Evolutionary conservation across 306 rosid genomes (phyloP).

Genomic region (Hippophae gyantsensis): DNA sequence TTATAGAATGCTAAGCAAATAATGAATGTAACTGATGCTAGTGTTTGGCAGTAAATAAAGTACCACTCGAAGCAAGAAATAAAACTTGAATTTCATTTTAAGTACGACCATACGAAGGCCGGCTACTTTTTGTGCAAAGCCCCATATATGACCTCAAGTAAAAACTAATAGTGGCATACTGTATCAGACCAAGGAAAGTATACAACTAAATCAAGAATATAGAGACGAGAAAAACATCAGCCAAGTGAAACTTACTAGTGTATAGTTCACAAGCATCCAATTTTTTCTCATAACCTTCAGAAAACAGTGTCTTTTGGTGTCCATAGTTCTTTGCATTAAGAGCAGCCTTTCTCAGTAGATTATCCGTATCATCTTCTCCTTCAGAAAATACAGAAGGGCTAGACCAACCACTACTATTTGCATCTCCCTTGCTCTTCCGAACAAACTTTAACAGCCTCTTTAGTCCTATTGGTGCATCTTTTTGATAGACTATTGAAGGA

Average conservation of each 20-base stretch:
- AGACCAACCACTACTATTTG: too few species aligned
- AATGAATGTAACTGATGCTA: too few species aligned
- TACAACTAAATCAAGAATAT: background rate
- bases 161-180: too few species aligned
- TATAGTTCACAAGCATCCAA: conserved; percentile 44
- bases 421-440: conserved; percentile 34
- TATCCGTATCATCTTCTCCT: too few species aligned
- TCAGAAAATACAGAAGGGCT: too few species aligned
- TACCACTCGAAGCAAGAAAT: too few species aligned
- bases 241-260: conserved; percentile 29
- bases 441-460: conserved; percentile 93
- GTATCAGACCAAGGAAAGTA: background rate
- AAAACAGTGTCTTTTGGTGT: too few species aligned
- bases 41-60: background rate
- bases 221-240: background rate
- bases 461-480: conserved; percentile 88
- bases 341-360: too few species aligned
- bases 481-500: conserved; percentile 68
- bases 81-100: background rate
- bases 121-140: too few species aligned
- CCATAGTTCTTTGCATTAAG: too few species aligned
- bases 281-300: conserved; percentile 14
- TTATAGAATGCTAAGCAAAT: background rate
- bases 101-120: too few species aligned
- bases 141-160: too few species aligned